These are phyloP conservation scores for Solanum peruvianum DNA, from an alignment of 257 asterid species.

Conservation along the genomic window DNA sequence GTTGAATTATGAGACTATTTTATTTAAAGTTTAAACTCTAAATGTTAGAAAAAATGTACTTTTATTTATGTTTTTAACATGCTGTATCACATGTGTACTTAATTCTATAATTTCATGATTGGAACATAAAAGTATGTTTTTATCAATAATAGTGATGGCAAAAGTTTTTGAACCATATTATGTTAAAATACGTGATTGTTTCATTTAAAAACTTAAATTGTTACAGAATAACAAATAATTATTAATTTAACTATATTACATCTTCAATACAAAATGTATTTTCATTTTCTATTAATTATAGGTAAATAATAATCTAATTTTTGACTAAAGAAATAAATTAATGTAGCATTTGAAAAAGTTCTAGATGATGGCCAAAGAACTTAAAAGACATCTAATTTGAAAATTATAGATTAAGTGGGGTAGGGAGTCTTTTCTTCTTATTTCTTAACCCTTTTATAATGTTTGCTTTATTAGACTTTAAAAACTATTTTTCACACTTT, in stretches of 20 bases:
- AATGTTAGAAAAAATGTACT: fast-evolving
- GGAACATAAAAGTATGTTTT: background rate
- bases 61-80: background rate
- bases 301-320: background rate
- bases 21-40: background rate
- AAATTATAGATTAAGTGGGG: background rate
- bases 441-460: background rate
- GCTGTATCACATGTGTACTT: background rate
- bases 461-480: background rate
- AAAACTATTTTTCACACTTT: background rate
- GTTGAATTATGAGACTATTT: background rate
- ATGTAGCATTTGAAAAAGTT: background rate
- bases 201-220: background rate
- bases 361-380: background rate
- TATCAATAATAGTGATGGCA: background rate
- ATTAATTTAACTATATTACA: background rate
- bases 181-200: fast-evolving
- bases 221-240: background rate
- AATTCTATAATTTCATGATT: background rate
- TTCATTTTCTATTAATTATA: background rate
- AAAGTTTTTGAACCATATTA: background rate
- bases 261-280: background rate
- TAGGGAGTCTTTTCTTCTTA: background rate
- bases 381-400: background rate
- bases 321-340: background rate